Conservation (phyloP, 1,284 basidiomycete species). For the Heterobasidion occidentale region DNA sequence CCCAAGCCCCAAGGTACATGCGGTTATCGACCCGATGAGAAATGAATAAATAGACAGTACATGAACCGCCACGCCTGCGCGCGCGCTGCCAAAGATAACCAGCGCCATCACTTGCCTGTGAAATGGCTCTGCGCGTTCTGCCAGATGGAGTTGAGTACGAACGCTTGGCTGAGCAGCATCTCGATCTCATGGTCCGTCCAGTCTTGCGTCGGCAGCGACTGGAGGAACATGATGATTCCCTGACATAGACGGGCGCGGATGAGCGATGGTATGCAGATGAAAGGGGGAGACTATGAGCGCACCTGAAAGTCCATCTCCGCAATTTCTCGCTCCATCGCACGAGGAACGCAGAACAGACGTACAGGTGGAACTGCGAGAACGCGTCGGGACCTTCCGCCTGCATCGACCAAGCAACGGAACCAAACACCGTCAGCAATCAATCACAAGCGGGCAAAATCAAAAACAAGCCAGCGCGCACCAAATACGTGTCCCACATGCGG, state of each 20-base stretch:
- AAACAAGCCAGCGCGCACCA: conserved; percentile 47
- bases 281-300: not conserved
- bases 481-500: conserved; percentile 97
- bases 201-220: conserved; percentile 89
- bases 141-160: conserved; percentile 91
- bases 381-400: conserved; percentile 93
- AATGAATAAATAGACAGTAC: not conserved
- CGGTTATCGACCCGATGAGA: not conserved
- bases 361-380: conserved; percentile 94
- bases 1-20: no score
- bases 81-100: no score
- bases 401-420: not conserved
- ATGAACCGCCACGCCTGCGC: no score
- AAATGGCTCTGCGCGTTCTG: conserved; percentile 93
- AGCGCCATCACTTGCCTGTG: conserved; percentile 27
- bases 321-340: conserved; percentile 89
- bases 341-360: conserved; percentile 93
- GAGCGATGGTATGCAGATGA: conserved; percentile 5
- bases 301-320: conserved; percentile 97
- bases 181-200: conserved; percentile 97
- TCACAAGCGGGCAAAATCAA: no score
- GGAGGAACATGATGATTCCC: conserved; percentile 99
- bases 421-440: not conserved
- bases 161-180: conserved; percentile 91
- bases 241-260: conserved; percentile 21